A percentile compares a stretch with the other conserved stretches of the same genome.
Evolutionary conservation across 129 eudicot genomes (phyloP).

Genomic region (Chrysanthemum lavandulifolium): DNA sequence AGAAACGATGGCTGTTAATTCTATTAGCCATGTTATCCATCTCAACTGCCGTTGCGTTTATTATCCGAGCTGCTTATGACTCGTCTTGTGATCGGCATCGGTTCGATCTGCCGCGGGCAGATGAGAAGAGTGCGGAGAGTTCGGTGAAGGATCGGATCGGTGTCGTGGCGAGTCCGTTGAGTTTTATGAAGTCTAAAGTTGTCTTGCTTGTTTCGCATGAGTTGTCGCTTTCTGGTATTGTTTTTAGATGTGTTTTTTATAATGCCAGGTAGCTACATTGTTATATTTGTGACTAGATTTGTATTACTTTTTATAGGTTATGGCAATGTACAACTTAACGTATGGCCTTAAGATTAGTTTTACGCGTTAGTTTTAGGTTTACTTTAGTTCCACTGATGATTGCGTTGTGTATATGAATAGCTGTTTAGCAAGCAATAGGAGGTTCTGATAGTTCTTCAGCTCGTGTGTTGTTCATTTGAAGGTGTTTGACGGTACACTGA

Average conservation of each 20-base stretch:
- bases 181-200: constrained; percentile 90
- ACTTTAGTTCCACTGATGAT: not conserved
- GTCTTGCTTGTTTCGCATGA: constrained; percentile 96
- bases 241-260: not conserved
- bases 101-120: constrained; percentile 17
- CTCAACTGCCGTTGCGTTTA: constrained; percentile 65
- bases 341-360: not conserved
- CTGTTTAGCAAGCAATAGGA: not conserved
- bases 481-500: not conserved
- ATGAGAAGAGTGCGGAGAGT: constrained; percentile 17
- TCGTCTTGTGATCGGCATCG: constrained; percentile 46
- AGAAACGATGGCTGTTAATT: constrained; percentile 58
- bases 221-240: constrained; percentile 88
- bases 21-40: constrained; percentile 48
- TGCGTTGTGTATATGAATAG: not conserved
- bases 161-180: constrained; percentile 47
- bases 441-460: not conserved
- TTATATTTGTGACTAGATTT: constrained; percentile 3
- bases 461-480: not conserved
- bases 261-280: not conserved
- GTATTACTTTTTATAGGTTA: not conserved
- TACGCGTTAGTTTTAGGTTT: not conserved
- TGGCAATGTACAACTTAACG: too few species aligned
- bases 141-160: constrained; percentile 23
- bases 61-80: constrained; percentile 59